These are phyloP conservation scores for Volvariella surrecta DNA, from an alignment of 1,284 basidiomycete genomes.

Conservation along the genomic window DNA sequence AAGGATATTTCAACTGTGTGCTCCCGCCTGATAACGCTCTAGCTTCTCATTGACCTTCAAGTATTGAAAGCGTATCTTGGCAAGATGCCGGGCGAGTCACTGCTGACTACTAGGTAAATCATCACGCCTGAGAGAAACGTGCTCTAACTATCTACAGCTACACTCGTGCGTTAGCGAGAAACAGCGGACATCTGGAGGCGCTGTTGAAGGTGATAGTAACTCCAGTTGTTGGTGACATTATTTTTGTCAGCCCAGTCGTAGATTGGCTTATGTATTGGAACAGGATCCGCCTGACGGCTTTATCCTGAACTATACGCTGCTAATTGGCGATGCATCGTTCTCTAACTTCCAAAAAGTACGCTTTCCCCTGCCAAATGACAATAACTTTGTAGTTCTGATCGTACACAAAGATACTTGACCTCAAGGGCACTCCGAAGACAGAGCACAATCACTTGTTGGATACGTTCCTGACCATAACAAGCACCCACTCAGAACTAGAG, in stretches of 20 bases:
- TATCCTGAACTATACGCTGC: slow-evolving; percentile 87
- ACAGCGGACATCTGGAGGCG: slow-evolving; percentile 77
- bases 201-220: slow-evolving; percentile 92
- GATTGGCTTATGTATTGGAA: too few relatives aligned
- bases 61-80: slow-evolving; percentile 75
- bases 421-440: slow-evolving; percentile 84
- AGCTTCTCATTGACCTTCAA: slow-evolving; percentile 92
- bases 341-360: slow-evolving; percentile 95
- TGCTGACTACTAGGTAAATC: slow-evolving; percentile 47
- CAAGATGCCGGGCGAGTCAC: slow-evolving; percentile 72
- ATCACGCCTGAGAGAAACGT: neutral
- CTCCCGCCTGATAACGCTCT: neutral
- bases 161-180: slow-evolving; percentile 73
- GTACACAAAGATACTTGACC: slow-evolving; percentile 88
- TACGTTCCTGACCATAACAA: slow-evolving; percentile 85
- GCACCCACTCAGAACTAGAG: slow-evolving; percentile 78
- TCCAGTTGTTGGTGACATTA: slow-evolving; percentile 67
- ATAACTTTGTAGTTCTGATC: slow-evolving; percentile 4
- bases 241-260: too few relatives aligned
- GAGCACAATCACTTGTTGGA: slow-evolving; percentile 90
- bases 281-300: slow-evolving; percentile 90
- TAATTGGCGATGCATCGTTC: slow-evolving; percentile 89
- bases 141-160: slow-evolving; percentile 42
- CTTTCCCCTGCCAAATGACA: slow-evolving; percentile 4
- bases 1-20: neutral